These are phyloP conservation scores for Lonicera japonica DNA, from an alignment of 129 eudicot genomes.

Conservation along the genomic window DNA sequence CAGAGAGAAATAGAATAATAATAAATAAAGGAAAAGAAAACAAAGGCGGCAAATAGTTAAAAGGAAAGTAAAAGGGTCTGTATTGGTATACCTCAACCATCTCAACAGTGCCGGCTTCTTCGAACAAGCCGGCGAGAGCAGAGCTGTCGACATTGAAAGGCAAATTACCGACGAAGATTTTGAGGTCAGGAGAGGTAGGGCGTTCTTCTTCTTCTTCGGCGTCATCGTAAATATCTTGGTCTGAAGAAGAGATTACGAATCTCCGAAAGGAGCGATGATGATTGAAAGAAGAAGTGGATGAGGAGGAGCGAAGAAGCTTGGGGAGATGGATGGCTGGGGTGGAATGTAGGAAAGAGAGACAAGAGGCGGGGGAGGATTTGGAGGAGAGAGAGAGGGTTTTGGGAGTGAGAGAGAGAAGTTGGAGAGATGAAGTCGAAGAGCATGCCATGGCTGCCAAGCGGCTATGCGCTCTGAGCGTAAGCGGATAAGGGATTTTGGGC, in stretches of 20 bases:
- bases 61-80: neutral
- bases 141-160: constrained; percentile 83
- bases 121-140: constrained; percentile 79
- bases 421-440: constrained; percentile 25
- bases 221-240: constrained; percentile 4
- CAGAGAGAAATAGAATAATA: too few relatives aligned
- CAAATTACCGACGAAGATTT: constrained; percentile 81
- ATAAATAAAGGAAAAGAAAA: too few relatives aligned
- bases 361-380: constrained; percentile 33
- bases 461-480: neutral
- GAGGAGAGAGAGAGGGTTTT: constrained; percentile 52
- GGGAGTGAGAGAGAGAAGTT: constrained; percentile 45
- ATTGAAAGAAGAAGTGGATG: constrained; percentile 13
- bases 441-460: constrained; percentile 33
- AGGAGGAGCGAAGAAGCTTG: constrained; percentile 19
- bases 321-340: constrained; percentile 39
- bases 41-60: neutral
- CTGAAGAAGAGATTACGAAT: constrained; percentile 53
- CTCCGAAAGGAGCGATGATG: constrained; percentile 25
- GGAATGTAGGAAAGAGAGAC: constrained; percentile 24
- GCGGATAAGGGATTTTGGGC: constrained; percentile 15
- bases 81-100: constrained; percentile 99
- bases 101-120: constrained; percentile 73
- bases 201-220: constrained; percentile 32
- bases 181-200: constrained; percentile 71